Base-by-base conservation (phyloP, 441 rosid species). In the Mallotus repandus region DNA sequence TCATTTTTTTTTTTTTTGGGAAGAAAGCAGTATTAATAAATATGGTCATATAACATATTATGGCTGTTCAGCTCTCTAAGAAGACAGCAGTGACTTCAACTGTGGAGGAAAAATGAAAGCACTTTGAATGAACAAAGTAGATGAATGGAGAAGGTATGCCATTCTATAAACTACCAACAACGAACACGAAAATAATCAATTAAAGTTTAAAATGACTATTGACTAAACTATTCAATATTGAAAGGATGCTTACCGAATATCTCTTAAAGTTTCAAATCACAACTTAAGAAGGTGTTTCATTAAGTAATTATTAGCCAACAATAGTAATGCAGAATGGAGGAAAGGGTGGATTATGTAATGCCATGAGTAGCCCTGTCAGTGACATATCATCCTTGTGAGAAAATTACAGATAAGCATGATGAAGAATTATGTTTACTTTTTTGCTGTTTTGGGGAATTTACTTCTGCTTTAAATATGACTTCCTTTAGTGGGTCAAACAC, bases 11-110 rank as follows among this genome's bases (percentile, higher is more conserved):
- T 2, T 29, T 29, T 29, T 29, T 29, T 29, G 32, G 32, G 32
- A 63, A 9, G 53, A 49, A 18, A 60, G 66, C 54, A 65, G 21
- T 21, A 46, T 46, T 45, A 11, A 63, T 63, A 7, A 61, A 35
- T 6, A 35, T 35, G 5, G 65, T 61, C 45, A 61, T 35, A 29
- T 5, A n/a, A 5, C 7, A 50, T 22, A 11, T 52, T 11, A 21
- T 25, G 32, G 32, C 48, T 59, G 9, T 70, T 59, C 74, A 46
- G 32, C 74, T 61, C 74, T 61, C 32, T 46, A 15, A 54, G 48
- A 50, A 45, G 32, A 49, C 21, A 69, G 15, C 65, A 16, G 46
- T 21, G 25, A 14, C 43, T 22, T 14, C 25, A 41, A 45, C 45
- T 41, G 41, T 21, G 21, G 19, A 45, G 55, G 55, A 60, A 58